Percentiles rank a stretch among this genome's conserved stretches.
These are phyloP conservation scores for Globisporangium yorkense DNA, from an alignment of 352 stramenopile species.

Conservation along the genomic window DNA sequence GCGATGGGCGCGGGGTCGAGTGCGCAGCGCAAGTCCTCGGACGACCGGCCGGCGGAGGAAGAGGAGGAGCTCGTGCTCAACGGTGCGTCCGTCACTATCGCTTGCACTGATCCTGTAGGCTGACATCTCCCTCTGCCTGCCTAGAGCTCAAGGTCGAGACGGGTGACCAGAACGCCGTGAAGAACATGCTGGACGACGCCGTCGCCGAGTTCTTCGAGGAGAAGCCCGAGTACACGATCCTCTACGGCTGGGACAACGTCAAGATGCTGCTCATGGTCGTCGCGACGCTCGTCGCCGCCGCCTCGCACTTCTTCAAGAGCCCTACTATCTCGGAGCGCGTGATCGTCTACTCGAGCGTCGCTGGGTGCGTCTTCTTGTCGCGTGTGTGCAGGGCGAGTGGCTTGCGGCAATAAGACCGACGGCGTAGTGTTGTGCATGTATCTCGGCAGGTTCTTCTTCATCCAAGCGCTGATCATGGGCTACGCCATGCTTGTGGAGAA, in stretches of 20 bases:
- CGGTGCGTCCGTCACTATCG: slow-evolving; percentile 22
- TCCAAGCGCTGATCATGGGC: slow-evolving; percentile 64
- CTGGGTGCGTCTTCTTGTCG: slow-evolving; percentile 22
- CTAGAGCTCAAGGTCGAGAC: slow-evolving; percentile 62
- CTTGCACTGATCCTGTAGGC: not conserved
- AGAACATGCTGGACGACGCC: slow-evolving; percentile 82
- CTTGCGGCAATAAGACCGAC: not conserved
- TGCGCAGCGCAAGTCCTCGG: slow-evolving; percentile 42
- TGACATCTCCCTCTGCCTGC: too few species aligned
- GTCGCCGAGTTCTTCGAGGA: slow-evolving; percentile 70
- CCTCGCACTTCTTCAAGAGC: slow-evolving; percentile 68
- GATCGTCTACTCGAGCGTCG: slow-evolving; percentile 67
- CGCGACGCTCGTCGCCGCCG: slow-evolving; percentile 46
- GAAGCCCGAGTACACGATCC: slow-evolving; percentile 44
- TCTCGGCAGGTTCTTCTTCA: slow-evolving; percentile 63
- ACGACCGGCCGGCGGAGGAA: slow-evolving; percentile 37
- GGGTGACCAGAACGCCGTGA: slow-evolving; percentile 81
- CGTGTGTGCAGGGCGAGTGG: not conserved
- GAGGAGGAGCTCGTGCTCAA: slow-evolving; percentile 61
- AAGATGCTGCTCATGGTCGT: slow-evolving; percentile 80
- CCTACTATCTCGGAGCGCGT: slow-evolving; percentile 52
- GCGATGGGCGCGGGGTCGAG: slow-evolving; percentile 11
- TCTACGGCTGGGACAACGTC: slow-evolving; percentile 81
- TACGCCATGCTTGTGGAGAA: slow-evolving; percentile 75
- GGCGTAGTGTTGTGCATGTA: not conserved